Base-by-base conservation (phyloP, 441 rosid genomes). In the Brassica balearica region DNA sequence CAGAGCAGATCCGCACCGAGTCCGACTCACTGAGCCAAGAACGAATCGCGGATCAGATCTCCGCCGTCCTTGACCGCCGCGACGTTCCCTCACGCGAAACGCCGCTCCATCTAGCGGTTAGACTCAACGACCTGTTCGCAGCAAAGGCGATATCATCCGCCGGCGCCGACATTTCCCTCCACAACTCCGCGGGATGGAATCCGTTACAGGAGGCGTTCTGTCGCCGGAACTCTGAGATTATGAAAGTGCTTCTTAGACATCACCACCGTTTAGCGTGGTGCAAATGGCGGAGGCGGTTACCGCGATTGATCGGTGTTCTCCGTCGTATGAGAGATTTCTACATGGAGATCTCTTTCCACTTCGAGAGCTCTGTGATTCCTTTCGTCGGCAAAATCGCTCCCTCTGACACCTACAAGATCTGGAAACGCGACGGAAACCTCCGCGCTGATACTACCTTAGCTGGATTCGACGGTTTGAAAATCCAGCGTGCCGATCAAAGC, bases 331-430 rank as follows among this genome's bases (percentile, higher is more conserved):
- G 98, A 10, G 99, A 95, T 85, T 95, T 95, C 73, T 93, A 95
- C 81, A 95, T 95, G 99, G 99, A 95, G 82, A 95, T 95, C n/a
- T 89, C 98, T 9, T 95, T 95, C 71, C 97, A 95, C 56, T 95
- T 95, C 77, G 98, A 95, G 88, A 93, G 98, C 87, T 95, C 98
- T 0, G 97, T 95, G 51, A 95, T 95, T 76, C 99, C 98, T 12
- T 95, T 95, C 84, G 91, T 95, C 23, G 93, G 96, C 0, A 92
- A 91, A 69, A 93, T 93, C 17, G 96, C 98, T 29, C 99, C 99
- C 12, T 93, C 98, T 0, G 98, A 95, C 23, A 95, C 99, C 2
- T 95, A 95, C 84, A 91, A 85, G 85, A 95, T 95, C 85, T 95
- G 99, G 99, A 95, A 95, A 82, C 96, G 96, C 22, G 96, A 92